Evolutionary conservation across 176 grass and related monocot genomes (phyloP), one percentile per base, ranked within the genome.

Genomic region (Avena insularis): DNA sequence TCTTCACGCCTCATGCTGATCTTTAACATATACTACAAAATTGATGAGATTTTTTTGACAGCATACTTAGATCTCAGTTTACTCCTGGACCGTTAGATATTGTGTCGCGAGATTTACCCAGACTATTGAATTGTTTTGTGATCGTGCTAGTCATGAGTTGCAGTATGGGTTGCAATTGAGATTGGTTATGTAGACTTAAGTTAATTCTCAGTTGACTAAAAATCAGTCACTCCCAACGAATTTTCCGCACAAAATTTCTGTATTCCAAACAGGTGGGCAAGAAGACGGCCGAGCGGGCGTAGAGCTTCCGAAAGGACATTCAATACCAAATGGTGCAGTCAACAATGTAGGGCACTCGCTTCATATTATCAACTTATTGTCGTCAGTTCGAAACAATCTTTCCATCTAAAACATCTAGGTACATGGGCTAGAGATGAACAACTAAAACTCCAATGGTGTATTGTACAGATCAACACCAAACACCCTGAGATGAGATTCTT

Each of bases 381-480:
- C 76, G 2, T 70, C 76, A 62, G 59, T 6, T 11, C 7, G 9
- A 82, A 79, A 68, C 60, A 87, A 64, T 16, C 59, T 79, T 79
- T 43, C 63, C 58, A 50, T 54, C 76, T 85, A 88, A 76, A 82
- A 82, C 60, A 91, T 64, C 78, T 85, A 85, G 16, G 70, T 82
- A 81, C 76, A 80, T 80, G 62, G 31, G 23, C 61, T 88, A 85
- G 45, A 20, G 15, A 78, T 55, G 70, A 82, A 82, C 40, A 61
- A 0, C 82, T 55, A 85, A 71, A 71, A 48, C n/a, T 11, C 76
- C 21, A 64, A 58, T 80, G 29, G 66, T 63, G 38, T 60, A 48
- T 70, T 59, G 78, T 87, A 82, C 63, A 83, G 69, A 78, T 82
- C 29, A 70, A 87, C 55, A 72, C 86, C 81, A 58, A 86, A 87